Conservation (phyloP, 2,329 filamentous ascomycete genomes). For the Colletotrichum echinochloae region DNA sequence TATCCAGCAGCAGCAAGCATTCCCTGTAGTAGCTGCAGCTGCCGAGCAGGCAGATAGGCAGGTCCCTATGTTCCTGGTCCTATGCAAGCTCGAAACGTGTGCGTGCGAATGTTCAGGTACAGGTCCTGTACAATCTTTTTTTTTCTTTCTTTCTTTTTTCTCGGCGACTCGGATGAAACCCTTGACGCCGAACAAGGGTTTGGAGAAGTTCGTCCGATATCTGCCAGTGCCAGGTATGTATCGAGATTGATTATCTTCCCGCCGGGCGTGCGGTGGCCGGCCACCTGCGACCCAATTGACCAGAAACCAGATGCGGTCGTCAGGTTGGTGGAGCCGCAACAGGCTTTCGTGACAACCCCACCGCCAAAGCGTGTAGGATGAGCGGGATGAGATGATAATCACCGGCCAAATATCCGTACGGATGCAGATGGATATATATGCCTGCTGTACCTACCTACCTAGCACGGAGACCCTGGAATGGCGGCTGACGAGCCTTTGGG, state of each 20-base stretch:
- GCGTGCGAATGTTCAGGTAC: not conserved
- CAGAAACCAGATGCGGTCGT: slow-evolving; percentile 37
- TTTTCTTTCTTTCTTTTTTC: too few species aligned
- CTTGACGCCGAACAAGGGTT: slow-evolving; percentile 14
- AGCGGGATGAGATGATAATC: slow-evolving; percentile 39
- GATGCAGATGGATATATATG: not conserved
- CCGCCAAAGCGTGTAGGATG: slow-evolving; percentile 38
- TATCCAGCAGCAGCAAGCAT: not conserved
- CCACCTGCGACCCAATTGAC: slow-evolving; percentile 20
- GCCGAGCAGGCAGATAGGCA: not conserved
- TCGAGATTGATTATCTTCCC: slow-evolving; percentile 9
- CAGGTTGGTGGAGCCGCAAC: slow-evolving; percentile 38
- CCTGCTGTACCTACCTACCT: not conserved
- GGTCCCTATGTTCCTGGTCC: too few species aligned
- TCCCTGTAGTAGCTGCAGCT: slow-evolving; percentile 2
- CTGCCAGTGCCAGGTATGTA: too few species aligned
- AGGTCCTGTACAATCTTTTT: too few species aligned
- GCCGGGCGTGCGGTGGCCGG: slow-evolving; percentile 12
- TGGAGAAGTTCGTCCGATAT: slow-evolving; percentile 38
- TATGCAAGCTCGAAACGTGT: slow-evolving; percentile 6
- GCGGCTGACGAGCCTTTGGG: not conserved
- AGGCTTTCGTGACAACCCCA: slow-evolving; percentile 38
- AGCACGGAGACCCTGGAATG: not conserved
- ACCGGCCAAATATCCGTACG: slow-evolving; percentile 24
- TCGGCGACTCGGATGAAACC: slow-evolving; percentile 30